Percentiles rank a stretch among this genome's conserved stretches.
Conservation (phyloP, 768 basidiomycete species). For the Russula griseocarnosa region DNA sequence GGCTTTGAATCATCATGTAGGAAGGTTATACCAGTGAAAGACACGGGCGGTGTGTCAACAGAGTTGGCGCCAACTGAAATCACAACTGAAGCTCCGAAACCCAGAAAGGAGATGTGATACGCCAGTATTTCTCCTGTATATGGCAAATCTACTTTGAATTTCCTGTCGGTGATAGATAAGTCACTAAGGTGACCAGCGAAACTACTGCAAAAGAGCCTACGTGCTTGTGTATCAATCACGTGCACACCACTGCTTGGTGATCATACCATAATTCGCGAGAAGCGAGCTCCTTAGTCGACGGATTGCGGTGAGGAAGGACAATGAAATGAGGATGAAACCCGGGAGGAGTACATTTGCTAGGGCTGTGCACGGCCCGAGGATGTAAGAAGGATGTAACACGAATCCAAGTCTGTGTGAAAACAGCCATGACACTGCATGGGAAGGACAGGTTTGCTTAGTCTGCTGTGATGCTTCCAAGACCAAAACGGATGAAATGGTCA, state of each 20-base stretch:
- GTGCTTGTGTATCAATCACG: no score
- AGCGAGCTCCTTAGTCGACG: not conserved
- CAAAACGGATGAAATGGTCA: not conserved
- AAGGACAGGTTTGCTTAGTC: no score
- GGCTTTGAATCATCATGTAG: not conserved
- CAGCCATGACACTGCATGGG: not conserved
- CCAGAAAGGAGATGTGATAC: constrained; percentile 10
- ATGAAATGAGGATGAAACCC: constrained; percentile 4
- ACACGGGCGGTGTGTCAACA: constrained; percentile 24
- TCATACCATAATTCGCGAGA: not conserved
- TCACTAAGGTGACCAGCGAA: not conserved
- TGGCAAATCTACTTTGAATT: constrained; percentile 14
- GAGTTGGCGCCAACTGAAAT: constrained; percentile 24
- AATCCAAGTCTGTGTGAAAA: not conserved
- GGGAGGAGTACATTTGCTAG: no score
- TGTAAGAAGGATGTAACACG: no score
- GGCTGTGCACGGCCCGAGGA: no score
- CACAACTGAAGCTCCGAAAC: no score
- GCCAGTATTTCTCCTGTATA: constrained; percentile 24
- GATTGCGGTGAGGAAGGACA: constrained; percentile 10
- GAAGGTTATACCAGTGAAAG: constrained; percentile 14
- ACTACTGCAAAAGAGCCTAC: no score
- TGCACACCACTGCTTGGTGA: constrained; percentile 13
- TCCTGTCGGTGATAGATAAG: not conserved
- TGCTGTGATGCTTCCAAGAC: not conserved